A percentile compares a stretch with the other conserved stretches of the same genome.
Conservation (phyloP, 78 protist genomes). For the Salpingoeca rosetta region DNA sequence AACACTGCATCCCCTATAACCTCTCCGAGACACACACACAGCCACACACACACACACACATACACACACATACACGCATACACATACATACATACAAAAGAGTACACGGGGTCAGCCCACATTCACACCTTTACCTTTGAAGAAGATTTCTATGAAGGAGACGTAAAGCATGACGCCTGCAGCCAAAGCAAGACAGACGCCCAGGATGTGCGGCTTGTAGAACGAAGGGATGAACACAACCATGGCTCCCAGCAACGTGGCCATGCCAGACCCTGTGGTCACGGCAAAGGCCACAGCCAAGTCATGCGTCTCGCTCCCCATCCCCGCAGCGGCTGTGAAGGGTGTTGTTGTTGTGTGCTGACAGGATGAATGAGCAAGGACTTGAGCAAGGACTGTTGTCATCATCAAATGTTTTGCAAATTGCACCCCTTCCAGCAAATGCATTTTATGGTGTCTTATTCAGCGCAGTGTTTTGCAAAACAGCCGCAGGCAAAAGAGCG, state of each 20-base stretch:
- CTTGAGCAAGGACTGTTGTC: neutral
- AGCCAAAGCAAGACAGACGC: conserved; percentile 31
- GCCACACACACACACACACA: too few relatives aligned
- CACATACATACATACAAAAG: too few relatives aligned
- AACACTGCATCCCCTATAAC: too few relatives aligned
- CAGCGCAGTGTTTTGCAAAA: too few relatives aligned
- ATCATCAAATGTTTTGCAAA: neutral
- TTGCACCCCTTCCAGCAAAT: neutral
- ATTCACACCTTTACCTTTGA: neutral
- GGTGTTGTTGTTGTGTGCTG: too few relatives aligned
- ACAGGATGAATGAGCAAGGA: neutral
- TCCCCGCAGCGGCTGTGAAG: neutral
- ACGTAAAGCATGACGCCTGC: conserved; percentile 68
- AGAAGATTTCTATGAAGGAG: conserved; percentile 53
- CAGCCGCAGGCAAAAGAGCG: too few relatives aligned
- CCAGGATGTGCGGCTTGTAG: conserved; percentile 2
- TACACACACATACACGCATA: too few relatives aligned
- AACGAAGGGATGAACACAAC: neutral
- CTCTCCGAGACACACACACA: too few relatives aligned
- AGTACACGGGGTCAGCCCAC: too few relatives aligned
- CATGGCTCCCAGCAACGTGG: conserved; percentile 27
- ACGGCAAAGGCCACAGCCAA: conserved; percentile 18
- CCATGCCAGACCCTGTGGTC: conserved; percentile 25
- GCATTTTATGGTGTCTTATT: neutral
- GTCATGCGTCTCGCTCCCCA: neutral